Base-by-base conservation (phyloP, 257 asterid species). In the Thymus mandschuricus region DNA sequence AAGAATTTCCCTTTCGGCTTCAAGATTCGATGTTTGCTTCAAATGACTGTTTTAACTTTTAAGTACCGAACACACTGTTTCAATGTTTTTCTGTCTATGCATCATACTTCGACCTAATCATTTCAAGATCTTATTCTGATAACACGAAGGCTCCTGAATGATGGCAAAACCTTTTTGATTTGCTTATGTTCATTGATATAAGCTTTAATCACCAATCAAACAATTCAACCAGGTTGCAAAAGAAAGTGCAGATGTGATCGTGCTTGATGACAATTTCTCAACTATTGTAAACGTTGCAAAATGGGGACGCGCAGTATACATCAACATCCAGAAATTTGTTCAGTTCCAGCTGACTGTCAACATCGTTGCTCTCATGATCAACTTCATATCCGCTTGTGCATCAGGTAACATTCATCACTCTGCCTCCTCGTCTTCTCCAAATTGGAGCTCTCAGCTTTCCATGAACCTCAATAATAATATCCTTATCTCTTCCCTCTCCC, bases 291-390 rank as follows among this genome's bases (percentile, higher is more conserved):
- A 88, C 35, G 98, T 95, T 6, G 99, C 96, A 21, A 92, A 83
- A 79, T 92, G 98, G 99, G 99, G 99, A 46, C 96, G 99, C 21
- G 72, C 99, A 12, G 99, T 92, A 66, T 95, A 95, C 80, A 92
- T 95, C 79, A 95, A 95, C 81, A 95, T 95, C 62, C 98, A 95
- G 80, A 95, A 94, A 79, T 95, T 95, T 69, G 99, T 95, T 76
- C 99, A 95, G 75, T 95, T 95, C 80, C 99, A 95, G 84, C 73
- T 92, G 80, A 95, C 99, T 38, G 96, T 95, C 41, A 95, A 95
- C 78, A 84, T 95, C 52, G 98, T 95, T 68, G 98, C 99, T 74
- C 95, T 95, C 76, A 80, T 88, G 84, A 87, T 95, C 86, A 94
- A 95, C 54, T 92, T 95, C 64, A 70, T 89, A 60, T 89, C 98